These are phyloP conservation scores for Backusella psychrophila DNA, from an alignment of 192 early-diverging fungal species.

Conservation along the genomic window DNA sequence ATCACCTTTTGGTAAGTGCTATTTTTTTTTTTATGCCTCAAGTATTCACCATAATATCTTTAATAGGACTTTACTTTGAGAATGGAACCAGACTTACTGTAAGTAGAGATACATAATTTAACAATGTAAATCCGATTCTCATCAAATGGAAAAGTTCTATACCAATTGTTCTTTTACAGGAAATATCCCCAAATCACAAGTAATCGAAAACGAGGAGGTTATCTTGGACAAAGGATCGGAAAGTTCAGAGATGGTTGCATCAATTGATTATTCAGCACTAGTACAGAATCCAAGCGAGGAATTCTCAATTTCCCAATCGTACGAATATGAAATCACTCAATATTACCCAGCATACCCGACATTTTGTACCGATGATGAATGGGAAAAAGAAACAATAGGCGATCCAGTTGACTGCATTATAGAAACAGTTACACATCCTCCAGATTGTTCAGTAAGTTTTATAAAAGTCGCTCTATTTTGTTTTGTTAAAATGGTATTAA, in stretches of 20 bases:
- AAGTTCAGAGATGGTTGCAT: background rate
- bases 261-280: background rate
- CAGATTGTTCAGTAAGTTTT: conserved; percentile 8
- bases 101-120: background rate
- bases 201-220: background rate
- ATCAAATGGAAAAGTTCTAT: background rate
- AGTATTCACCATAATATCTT: no score
- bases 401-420: background rate
- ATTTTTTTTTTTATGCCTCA: background rate
- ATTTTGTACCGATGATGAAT: background rate
- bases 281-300: background rate
- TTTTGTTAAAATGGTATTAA: background rate
- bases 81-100: background rate
- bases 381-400: background rate
- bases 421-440: background rate
- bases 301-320: background rate
- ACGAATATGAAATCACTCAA: no score
- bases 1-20: background rate
- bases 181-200: background rate
- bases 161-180: background rate
- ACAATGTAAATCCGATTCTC: background rate
- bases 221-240: background rate
- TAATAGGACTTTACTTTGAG: background rate
- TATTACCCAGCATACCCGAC: background rate
- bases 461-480: background rate